phyloP scores from a whole-genome alignment of 2,329 filamentous ascomycete genomes.

The Colletotrichum shisoi region DNA sequence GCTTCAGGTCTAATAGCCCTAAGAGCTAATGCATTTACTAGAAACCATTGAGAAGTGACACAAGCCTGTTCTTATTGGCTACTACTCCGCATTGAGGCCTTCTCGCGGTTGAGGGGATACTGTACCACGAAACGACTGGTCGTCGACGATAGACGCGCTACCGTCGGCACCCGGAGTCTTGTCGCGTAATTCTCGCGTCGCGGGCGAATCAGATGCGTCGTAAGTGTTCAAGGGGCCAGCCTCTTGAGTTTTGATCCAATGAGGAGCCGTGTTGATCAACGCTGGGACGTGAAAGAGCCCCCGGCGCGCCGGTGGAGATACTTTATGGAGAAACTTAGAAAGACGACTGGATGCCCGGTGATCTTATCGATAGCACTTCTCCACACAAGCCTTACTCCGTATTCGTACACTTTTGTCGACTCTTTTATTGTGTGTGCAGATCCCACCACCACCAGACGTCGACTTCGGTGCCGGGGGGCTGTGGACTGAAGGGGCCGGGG shows the following conservation, averaged over 20 bases:
- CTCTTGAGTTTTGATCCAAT: constrained; percentile 16
- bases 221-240: constrained; percentile 5
- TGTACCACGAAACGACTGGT: constrained; percentile 16
- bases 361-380: constrained; percentile 38
- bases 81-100: no score
- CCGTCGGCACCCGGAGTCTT: constrained; percentile 6
- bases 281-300: neutral
- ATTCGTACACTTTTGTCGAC: neutral
- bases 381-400: constrained; percentile 3
- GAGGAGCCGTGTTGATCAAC: neutral
- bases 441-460: constrained; percentile 8
- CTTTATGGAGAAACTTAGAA: constrained; percentile 1
- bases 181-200: constrained; percentile 19
- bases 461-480: neutral
- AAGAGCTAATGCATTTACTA: no score
- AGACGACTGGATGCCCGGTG: neutral
- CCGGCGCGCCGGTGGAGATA: constrained; percentile 12
- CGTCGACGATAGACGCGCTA: constrained; percentile 21
- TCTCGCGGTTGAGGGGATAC: no score
- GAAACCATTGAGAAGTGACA: no score
- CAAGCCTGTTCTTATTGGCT: no score
- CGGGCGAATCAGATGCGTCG: constrained; percentile 14
- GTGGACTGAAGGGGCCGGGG: constrained; percentile 29
- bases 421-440: constrained; percentile 15
- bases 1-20: no score